Base-by-base conservation (phyloP, 2,329 filamentous ascomycete genomes). In the Gnomoniopsis sp. region DNA sequence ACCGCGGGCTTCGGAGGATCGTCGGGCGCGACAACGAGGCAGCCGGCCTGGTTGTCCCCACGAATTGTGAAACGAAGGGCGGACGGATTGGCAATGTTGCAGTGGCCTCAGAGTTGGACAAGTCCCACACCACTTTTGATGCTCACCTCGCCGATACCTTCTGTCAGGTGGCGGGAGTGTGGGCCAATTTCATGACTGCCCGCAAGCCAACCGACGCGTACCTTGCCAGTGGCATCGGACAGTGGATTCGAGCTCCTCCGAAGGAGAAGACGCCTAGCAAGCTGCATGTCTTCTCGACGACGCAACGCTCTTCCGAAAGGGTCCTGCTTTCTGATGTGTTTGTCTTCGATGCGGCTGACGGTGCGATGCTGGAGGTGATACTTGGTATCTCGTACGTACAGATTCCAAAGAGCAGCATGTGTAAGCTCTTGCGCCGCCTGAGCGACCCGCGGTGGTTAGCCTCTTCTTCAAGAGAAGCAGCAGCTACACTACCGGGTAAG, bases 161-260 rank as follows among this genome's bases (percentile, higher is more conserved):
- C 59, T 62, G 69, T 34, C 74, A 76, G 59, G 65, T 75, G 0
- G 71, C 49, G 15, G 73, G 74, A 6, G 65, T 76, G 2, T 74
- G 61, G 54, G 65, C 70, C 6, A 77, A 76, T 58, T 65, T 61
- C 59, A 70, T 75, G 70, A 59, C 60, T 14, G 67, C 72, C 14
- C 48, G 57, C 10, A 43, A 49, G 0, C 34, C 61, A 0, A 53
- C 33, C 1, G 69, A 71, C 33, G 70, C 75, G 34, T 76, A 63
- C 64, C 63, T 77, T 21, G 65, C 67, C 10, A 68, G 60, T 15
- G 65, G 69, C 4, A 63, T 69, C 47, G 72, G 74, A 15, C 44
- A 58, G 21, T 71, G 64, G 68, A 68, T 75, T 6, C 70, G 73
- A 6, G 65, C 67, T 1, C 71, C 73, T 3, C 23, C 23, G 3